phyloP scores from a whole-genome alignment of 495 filamentous ascomycete species.

The Cetradonia linearis region DNA sequence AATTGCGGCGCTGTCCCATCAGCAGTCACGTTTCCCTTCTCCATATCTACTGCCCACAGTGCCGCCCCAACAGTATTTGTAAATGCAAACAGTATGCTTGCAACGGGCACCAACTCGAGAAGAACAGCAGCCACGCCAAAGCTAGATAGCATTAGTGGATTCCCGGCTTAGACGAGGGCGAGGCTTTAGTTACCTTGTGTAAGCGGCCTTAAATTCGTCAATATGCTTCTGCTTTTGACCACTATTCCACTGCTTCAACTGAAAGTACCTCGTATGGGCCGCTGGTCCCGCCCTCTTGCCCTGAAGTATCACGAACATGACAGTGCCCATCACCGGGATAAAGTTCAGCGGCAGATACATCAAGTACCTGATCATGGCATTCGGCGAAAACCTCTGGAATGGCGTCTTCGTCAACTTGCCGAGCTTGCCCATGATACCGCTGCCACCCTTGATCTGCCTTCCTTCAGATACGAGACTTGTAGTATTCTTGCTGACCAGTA shows the following conservation, averaged over 20 bases:
- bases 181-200: slow-evolving; percentile 58
- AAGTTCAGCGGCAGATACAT: slow-evolving; percentile 84
- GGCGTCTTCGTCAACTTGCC: slow-evolving; percentile 64
- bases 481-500: slow-evolving; percentile 48
- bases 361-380: slow-evolving; percentile 56
- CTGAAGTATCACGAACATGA: slow-evolving; percentile 66
- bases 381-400: slow-evolving; percentile 54
- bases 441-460: slow-evolving; percentile 50
- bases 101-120: slow-evolving; percentile 75
- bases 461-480: slow-evolving; percentile 56
- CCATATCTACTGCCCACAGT: slow-evolving; percentile 87
- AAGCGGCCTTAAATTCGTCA: slow-evolving; percentile 49
- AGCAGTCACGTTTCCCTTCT: slow-evolving; percentile 39
- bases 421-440: slow-evolving; percentile 54
- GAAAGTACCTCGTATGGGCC: slow-evolving; percentile 63
- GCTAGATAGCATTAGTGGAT: slow-evolving; percentile 32
- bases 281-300: slow-evolving; percentile 47
- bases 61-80: slow-evolving; percentile 89
- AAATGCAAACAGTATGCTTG: slow-evolving; percentile 76
- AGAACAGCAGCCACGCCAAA: slow-evolving; percentile 68
- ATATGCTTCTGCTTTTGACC: slow-evolving; percentile 55
- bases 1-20: slow-evolving; percentile 42
- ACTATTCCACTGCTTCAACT: slow-evolving; percentile 70
- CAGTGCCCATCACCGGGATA: slow-evolving; percentile 78
- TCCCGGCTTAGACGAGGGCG: slow-evolving; percentile 17